phyloP scores from a whole-genome alignment of 2,329 filamentous ascomycete genomes.

The Exophiala phaeomuriformis region DNA sequence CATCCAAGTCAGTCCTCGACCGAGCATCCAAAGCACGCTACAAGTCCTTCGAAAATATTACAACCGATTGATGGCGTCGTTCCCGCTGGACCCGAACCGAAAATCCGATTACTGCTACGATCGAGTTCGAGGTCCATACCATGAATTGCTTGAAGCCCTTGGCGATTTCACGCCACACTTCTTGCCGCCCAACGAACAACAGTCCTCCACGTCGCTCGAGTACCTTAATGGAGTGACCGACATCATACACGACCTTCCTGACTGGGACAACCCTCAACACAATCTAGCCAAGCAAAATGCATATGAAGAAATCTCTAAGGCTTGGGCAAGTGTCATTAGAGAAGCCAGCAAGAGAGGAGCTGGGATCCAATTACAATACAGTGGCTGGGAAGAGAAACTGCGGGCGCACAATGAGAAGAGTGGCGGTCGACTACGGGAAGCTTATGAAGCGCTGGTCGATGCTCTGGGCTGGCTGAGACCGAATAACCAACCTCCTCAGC shows the following conservation, averaged over 20 bases:
- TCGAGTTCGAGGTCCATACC: constrained; percentile 72
- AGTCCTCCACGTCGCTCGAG: constrained; percentile 72
- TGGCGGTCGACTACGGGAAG: constrained; percentile 70
- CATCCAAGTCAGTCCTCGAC: constrained; percentile 74
- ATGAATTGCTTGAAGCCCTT: constrained; percentile 77
- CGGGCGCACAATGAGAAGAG: constrained; percentile 82
- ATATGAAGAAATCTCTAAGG: constrained; percentile 90
- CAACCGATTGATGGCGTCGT: constrained; percentile 64
- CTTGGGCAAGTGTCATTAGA: constrained; percentile 84
- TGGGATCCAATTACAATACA: constrained; percentile 80
- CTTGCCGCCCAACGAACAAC: constrained; percentile 79
- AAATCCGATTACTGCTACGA: constrained; percentile 93
- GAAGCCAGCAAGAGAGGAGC: constrained; percentile 87
- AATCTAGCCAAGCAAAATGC: constrained; percentile 90
- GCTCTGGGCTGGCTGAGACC: constrained; percentile 72
- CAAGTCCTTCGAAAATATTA: constrained; percentile 78
- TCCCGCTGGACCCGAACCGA: constrained; percentile 76
- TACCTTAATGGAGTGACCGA: constrained; percentile 87
- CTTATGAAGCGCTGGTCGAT: constrained; percentile 66
- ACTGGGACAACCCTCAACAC: constrained; percentile 84
- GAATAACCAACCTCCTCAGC: constrained; percentile 18
- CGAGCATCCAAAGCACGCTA: constrained; percentile 71
- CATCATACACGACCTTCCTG: constrained; percentile 78
- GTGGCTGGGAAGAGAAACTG: constrained; percentile 85
- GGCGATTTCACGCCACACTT: constrained; percentile 95